Conservation (phyloP, 2,329 filamentous ascomycete genomes). For the Chaetothyriales sp. region DNA sequence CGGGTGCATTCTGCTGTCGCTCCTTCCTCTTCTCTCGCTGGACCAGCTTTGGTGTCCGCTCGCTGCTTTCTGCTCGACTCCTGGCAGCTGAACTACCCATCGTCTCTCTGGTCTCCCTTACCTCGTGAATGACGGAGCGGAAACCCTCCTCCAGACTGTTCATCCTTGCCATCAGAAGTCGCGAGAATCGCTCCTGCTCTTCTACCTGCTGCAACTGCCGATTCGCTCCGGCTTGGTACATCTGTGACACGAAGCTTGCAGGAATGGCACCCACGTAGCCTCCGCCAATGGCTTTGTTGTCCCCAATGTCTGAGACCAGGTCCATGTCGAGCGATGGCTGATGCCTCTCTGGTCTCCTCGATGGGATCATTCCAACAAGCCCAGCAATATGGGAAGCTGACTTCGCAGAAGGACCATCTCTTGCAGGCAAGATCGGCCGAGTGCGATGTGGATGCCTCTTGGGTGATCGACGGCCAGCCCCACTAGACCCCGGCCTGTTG, state of each 20-base stretch:
- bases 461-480: constrained; percentile 29
- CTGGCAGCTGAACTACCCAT: not conserved
- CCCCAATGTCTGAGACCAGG: constrained; percentile 58
- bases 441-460: constrained; percentile 33
- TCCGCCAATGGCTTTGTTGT: constrained; percentile 46
- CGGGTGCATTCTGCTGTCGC: not conserved
- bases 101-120: constrained; percentile 44
- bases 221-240: constrained; percentile 48
- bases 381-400: constrained; percentile 43
- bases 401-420: constrained; percentile 35
- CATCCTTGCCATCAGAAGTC: constrained; percentile 78
- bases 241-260: constrained; percentile 67
- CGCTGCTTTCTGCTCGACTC: not conserved
- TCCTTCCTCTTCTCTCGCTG: not conserved
- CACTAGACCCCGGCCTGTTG: constrained; percentile 8
- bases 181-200: constrained; percentile 56
- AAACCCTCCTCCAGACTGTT: constrained; percentile 87
- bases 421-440: constrained; percentile 42
- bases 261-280: constrained; percentile 51
- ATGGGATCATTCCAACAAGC: constrained; percentile 36
- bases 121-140: constrained; percentile 68
- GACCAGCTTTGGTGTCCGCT: not conserved
- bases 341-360: constrained; percentile 22
- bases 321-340: constrained; percentile 58
- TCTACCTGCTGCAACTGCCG: constrained; percentile 24